Percentiles rank a stretch among this genome's conserved stretches.
phyloP scores from a whole-genome alignment of 768 basidiomycete genomes.

The Lentinus tigrinus region DNA sequence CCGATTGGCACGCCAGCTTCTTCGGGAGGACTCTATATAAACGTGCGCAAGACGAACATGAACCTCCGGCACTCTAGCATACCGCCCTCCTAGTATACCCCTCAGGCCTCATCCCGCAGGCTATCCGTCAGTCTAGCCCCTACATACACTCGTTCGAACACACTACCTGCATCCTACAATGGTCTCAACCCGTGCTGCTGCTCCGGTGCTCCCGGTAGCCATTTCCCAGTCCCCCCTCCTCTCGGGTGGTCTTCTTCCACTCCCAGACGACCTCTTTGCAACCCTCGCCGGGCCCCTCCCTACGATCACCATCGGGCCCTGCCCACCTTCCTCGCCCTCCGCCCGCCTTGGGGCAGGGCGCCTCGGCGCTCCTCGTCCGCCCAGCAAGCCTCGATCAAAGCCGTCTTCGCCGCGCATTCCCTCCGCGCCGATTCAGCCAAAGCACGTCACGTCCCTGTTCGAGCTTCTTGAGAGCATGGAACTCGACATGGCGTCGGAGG shows the following conservation, averaged over 20 bases:
- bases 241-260: slow-evolving; percentile 11
- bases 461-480: slow-evolving; percentile 36
- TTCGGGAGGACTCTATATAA: not conserved
- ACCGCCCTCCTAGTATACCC: slow-evolving; percentile 1
- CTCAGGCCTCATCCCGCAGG: not conserved
- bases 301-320: slow-evolving; percentile 10
- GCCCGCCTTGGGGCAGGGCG: not conserved
- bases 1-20: not conserved
- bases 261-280: slow-evolving; percentile 19
- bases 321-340: not conserved
- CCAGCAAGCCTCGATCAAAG: not conserved
- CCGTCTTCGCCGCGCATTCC: slow-evolving; percentile 12
- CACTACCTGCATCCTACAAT: not conserved
- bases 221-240: slow-evolving; percentile 33
- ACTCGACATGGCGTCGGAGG: slow-evolving; percentile 30
- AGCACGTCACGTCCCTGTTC: slow-evolving; percentile 30
- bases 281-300: slow-evolving; percentile 16
- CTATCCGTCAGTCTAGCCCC: not conserved
- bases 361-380: slow-evolving; percentile 3
- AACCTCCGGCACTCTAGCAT: slow-evolving; percentile 12
- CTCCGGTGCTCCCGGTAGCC: slow-evolving; percentile 25
- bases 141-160: not conserved
- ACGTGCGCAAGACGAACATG: not conserved
- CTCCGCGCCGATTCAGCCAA: slow-evolving; percentile 21
- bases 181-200: slow-evolving; percentile 14